phyloP scores from a whole-genome alignment of 2,329 filamentous ascomycete species.

The Monilinia fructigena region DNA sequence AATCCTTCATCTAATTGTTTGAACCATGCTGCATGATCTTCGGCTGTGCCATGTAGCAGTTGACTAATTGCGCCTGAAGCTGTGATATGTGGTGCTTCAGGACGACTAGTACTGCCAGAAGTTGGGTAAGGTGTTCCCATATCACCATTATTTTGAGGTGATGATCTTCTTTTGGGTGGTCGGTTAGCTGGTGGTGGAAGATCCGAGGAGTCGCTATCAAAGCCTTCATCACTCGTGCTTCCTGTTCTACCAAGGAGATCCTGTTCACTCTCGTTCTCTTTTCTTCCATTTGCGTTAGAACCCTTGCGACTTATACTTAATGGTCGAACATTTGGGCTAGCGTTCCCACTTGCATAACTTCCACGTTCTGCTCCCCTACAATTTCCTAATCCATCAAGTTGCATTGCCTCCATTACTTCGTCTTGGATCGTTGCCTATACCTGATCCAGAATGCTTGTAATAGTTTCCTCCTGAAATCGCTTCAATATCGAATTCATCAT shows the following conservation, averaged over 20 bases:
- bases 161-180: conserved; percentile 29
- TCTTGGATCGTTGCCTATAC: conserved; percentile 74
- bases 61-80: conserved; percentile 72
- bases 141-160: conserved; percentile 24
- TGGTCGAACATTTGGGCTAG: conserved; percentile 39
- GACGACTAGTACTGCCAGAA: conserved; percentile 34
- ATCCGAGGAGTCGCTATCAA: conserved; percentile 66
- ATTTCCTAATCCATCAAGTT: conserved; percentile 57
- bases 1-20: conserved; percentile 92
- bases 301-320: conserved; percentile 54
- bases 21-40: conserved; percentile 88
- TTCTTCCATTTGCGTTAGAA: conserved; percentile 42
- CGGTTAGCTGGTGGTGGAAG: conserved; percentile 58
- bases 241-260: conserved; percentile 51
- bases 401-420: conserved; percentile 47
- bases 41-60: conserved; percentile 71
- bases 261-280: conserved; percentile 50
- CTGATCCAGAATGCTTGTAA: conserved; percentile 72
- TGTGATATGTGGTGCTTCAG: conserved; percentile 52
- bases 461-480: conserved; percentile 48
- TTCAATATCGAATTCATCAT: conserved; percentile 96
- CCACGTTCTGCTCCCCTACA: conserved; percentile 39
- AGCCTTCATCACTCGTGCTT: conserved; percentile 52
- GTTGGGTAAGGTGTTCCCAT: conserved; percentile 37
- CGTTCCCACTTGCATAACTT: conserved; percentile 43